Evolutionary conservation across 169 alveolate genomes (phyloP), one percentile per base, ranked within the genome.

Genomic region (Plasmodium gonderi): DNA sequence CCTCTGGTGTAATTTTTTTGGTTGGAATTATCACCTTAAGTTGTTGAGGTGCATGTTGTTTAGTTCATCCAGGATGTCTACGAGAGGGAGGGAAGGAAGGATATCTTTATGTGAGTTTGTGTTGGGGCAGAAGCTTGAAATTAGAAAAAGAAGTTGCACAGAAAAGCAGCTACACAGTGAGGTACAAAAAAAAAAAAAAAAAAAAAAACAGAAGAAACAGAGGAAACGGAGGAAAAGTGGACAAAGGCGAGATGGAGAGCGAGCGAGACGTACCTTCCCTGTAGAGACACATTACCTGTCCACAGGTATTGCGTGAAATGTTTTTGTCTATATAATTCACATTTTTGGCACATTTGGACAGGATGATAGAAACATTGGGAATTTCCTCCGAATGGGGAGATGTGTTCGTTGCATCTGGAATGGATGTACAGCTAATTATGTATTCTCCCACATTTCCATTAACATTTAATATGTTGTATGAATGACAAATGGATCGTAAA

Each of bases 361-460:
- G 45, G 36, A 82, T 47, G 31, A 82, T 68, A 33, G 92, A 68
- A 11, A 82, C 64, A 2, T 38, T 51, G 2, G 75, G 83, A 7
- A 42, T 74, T 14, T 44, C 49, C n/a, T 38, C 20, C 26, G 45
- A 31, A 68, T 44, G 3, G 14, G 33, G 0, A n/a, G 11, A n/a
- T 20, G n/a, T 49, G 23, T 17, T 23, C n/a, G 20, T 12, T 0
- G 7, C 40, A 36, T 82, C 54, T 74, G 60, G 14, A 51, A 80
- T 44, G 42, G 92, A 26, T 17, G 92, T 12, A 54, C 72, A 54
- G 67, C 51, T 74, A 26, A 82, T 82, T 36, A 82, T 69, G 54
- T 82, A 82, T 40, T 82, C 92, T 0, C 92, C 92, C 7, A 82
- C 83, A 51, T 82, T 82, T 23, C 92, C 92, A 72, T 82, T n/a